Conservation (phyloP, 2,329 filamentous ascomycete genomes). For the Massarina eburnea region DNA sequence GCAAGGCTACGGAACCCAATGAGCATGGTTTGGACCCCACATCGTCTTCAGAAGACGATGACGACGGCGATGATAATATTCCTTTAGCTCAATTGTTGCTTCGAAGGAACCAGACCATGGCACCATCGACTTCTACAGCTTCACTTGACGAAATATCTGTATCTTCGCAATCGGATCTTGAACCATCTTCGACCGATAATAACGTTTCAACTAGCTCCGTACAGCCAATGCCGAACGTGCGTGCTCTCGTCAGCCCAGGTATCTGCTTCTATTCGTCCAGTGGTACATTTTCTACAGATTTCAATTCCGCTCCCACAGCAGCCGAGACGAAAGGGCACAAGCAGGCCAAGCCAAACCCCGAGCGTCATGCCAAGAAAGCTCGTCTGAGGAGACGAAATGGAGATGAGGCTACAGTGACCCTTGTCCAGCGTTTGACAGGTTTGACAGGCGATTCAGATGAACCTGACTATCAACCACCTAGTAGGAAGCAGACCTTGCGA, state of each 20-base stretch:
- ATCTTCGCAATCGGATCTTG: background rate
- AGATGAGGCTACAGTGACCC: constrained; percentile 19
- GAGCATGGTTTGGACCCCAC: background rate
- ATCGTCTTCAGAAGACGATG: too few species aligned
- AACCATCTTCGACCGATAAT: background rate
- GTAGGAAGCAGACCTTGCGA: constrained; percentile 7
- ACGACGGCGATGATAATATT: background rate
- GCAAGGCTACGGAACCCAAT: background rate
- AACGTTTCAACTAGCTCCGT: background rate
- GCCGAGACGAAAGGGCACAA: constrained; percentile 15
- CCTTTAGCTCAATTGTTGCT: background rate
- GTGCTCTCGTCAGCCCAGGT: constrained; percentile 20
- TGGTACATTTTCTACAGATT: constrained; percentile 52
- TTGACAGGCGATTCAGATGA: constrained; percentile 36
- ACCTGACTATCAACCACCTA: constrained; percentile 24
- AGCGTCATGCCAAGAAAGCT: constrained; percentile 15
- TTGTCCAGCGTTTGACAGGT: constrained; percentile 38
- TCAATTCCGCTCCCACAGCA: constrained; percentile 6
- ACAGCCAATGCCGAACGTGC: background rate
- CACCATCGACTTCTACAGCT: background rate
- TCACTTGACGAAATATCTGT: background rate
- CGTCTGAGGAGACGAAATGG: background rate
- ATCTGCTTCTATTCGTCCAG: constrained; percentile 40
- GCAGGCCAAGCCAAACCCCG: constrained; percentile 19
- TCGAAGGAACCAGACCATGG: background rate